Evolutionary conservation across 371 early-diverging fungal species (phyloP), one percentile per base, ranked within the genome.

Genomic region (Rhizopus arrhizus): DNA sequence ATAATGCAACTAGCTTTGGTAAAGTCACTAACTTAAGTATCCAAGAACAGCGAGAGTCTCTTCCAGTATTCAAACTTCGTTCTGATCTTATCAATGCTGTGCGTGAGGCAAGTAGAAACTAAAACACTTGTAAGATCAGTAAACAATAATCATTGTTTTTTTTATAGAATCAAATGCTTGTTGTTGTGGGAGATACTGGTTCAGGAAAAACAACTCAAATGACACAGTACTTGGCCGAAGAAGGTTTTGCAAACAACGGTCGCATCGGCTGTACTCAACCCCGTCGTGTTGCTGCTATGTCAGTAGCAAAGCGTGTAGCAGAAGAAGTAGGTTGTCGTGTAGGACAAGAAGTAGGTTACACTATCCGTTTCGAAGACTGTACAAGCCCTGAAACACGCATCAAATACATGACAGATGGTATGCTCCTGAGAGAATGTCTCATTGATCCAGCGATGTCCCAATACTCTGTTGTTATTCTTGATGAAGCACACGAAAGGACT

Each of bases 351-450:
- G 98, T 99, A 22, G 99, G 99, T 9, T 99, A 99, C 66, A 94
- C 97, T 3, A 98, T 99, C 61, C 93, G 99, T 70, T 99, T 99
- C 68, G 98, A 97, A 68, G 97, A 97, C 72, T 96, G 95, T 73
- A 97, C 96, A 11, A 86, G 94, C 54, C 90, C 94, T 4, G 91
- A 91, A 68, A 96, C 96, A 9, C 84, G 83, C 58, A 97, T 99
- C 74, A 98, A 99, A 77, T 98, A 98, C 82, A 93, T 99, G 94
- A 99, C 99, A 6, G 99, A 99, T 62, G 99, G 99, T 82, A 95
- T 99, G 92, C 85, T 99, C 56, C 79, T 99, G 36, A 88, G 98
- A 69, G 99, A 99, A 81, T 89, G 91, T 68, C 82, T 99, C 56
- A 82, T 96, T 42, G 98, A 99, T 65, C 85, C 92, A 0, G 77